Base-by-base conservation (phyloP, 225 moss, liverwort and hornwort species). In the Bryoerythrophyllum caledonicum region DNA sequence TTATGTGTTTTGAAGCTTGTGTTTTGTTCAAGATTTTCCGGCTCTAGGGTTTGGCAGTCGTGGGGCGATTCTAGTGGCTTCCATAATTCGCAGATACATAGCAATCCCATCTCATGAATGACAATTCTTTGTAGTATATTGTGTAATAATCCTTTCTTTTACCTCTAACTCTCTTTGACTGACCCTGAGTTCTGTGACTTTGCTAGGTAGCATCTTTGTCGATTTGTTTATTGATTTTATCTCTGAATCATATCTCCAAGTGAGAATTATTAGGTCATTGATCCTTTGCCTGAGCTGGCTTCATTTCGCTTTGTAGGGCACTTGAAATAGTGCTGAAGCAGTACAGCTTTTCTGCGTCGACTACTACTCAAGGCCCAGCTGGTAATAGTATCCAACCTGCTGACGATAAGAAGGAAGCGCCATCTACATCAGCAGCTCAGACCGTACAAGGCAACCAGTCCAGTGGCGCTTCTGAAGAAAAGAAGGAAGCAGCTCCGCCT, bases 301-400 rank as follows among this genome's bases (percentile, higher is more conserved):
- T 80, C 54, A 44, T 83, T 75, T 72, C 21, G 40, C 60, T 67
- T 32, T 89, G 69, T 75, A 96, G 96, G 90, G 93, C 93, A 58
- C 81, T 96, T 78, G 96, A 96, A 76, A 86, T 79, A 38, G 91
- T 96, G 58, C 38, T 92, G 25, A 83, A 89, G 58, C 89, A 85
- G 82, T 79, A 80, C 79, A 90, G 76, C 40, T 81, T 91, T 79
- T 80, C 85, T 81, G 71, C 86, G n/a, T 73, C 91, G 21, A 82
- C 63, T 75, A 72, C 83, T 73, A 57, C 57, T 61, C 81, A 74
- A 71, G 78, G 79, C 77, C 46, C 72, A 59, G 48, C 60, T 63
- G 73, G 70, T 73, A 83, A 73, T 54, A 76, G 58, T 71, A 68
- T 12, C 41, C 83, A 74, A 74, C 28, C 67, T 75, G 81, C 88